phyloP scores from a whole-genome alignment of 345 rosid species.

The Salix koriyanagi region DNA sequence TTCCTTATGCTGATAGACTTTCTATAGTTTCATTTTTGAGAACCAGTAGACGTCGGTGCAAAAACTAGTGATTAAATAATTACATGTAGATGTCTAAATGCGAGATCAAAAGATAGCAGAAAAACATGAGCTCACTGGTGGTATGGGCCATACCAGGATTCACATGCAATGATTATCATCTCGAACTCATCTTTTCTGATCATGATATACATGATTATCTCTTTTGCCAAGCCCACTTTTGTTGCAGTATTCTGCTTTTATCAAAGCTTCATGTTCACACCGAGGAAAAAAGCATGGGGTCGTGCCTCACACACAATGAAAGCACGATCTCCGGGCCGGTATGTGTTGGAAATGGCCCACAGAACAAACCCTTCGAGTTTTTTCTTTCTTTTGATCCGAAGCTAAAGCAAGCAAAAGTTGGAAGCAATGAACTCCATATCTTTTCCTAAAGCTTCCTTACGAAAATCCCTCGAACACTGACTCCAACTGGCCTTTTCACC shows the following conservation, averaged over 20 bases:
- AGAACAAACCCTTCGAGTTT: slow-evolving; percentile 29
- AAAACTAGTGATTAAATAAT: neutral
- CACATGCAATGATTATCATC: slow-evolving; percentile 15
- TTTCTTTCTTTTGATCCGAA: slow-evolving; percentile 36
- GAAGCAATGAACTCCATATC: slow-evolving; percentile 21
- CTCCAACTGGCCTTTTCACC: slow-evolving; percentile 31
- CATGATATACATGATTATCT: slow-evolving; percentile 30
- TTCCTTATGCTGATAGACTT: neutral
- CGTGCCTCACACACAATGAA: slow-evolving; percentile 7
- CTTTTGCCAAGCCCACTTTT: slow-evolving; percentile 28
- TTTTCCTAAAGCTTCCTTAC: slow-evolving; percentile 30
- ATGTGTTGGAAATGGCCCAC: slow-evolving; percentile 30
- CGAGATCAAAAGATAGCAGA: neutral
- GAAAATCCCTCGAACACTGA: slow-evolving; percentile 19
- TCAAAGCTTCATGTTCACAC: slow-evolving; percentile 15
- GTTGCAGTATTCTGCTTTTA: slow-evolving; percentile 29
- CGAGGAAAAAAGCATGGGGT: neutral
- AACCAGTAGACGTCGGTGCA: neutral
- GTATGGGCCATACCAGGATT: slow-evolving; percentile 21
- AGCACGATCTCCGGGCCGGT: slow-evolving; percentile 6
- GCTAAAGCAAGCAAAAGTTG: slow-evolving; percentile 36
- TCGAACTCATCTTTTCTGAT: slow-evolving; percentile 17
- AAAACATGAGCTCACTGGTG: neutral
- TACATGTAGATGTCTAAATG: neutral
- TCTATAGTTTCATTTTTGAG: neutral